phyloP scores from a whole-genome alignment of 2,329 filamentous ascomycete genomes.

The Cordyceps militaris region DNA sequence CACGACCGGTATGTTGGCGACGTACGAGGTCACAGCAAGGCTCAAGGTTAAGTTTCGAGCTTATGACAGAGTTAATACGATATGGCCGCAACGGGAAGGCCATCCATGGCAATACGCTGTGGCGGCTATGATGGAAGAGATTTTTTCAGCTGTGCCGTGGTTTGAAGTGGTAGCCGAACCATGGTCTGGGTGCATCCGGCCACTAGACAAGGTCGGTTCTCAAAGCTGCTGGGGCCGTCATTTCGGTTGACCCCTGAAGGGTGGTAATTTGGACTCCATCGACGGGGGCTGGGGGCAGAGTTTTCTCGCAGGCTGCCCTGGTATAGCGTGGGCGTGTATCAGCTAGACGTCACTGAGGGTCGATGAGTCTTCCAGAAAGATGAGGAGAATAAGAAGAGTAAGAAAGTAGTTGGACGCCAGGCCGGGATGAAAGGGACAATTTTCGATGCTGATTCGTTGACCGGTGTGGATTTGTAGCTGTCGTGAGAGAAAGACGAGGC shows the following conservation, averaged over 20 bases:
- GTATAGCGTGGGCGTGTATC: not conserved
- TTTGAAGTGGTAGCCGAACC: not conserved
- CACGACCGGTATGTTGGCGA: too few relatives aligned
- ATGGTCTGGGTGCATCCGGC: not conserved
- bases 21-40: too few relatives aligned
- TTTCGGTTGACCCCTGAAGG: constrained; percentile 9
- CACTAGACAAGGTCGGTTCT: constrained; percentile 8
- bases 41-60: constrained; percentile 4
- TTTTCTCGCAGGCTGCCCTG: constrained; percentile 5
- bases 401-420: not conserved
- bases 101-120: not conserved
- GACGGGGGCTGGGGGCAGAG: constrained; percentile 12
- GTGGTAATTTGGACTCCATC: constrained; percentile 11
- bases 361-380: not conserved
- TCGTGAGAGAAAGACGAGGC: too few relatives aligned
- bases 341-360: not conserved
- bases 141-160: not conserved
- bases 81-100: constrained; percentile 2
- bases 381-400: not conserved
- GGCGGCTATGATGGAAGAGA: not conserved
- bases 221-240: constrained; percentile 6
- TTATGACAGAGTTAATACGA: constrained; percentile 1
- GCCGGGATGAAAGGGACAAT: not conserved
- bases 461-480: not conserved
- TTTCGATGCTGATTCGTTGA: not conserved